Conservation (phyloP, 2,329 filamentous ascomycete genomes). For the Phyllosticta paracitricarpa region DNA sequence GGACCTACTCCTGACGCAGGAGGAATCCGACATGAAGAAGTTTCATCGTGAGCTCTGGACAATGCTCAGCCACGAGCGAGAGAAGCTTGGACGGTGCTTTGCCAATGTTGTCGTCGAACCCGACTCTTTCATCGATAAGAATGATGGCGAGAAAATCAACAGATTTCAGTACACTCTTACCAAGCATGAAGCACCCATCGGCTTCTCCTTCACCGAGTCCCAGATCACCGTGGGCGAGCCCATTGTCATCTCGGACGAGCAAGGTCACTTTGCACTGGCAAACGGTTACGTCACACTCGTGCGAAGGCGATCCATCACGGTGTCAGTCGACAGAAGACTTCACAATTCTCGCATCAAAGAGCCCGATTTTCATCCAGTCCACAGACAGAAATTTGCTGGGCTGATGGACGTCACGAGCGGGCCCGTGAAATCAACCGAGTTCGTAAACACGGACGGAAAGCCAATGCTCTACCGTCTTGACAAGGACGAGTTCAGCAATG, state of each 20-base stretch:
- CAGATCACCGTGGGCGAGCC: constrained; percentile 82
- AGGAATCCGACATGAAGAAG: constrained; percentile 83
- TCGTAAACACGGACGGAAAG: constrained; percentile 38
- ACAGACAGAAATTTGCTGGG: constrained; percentile 78
- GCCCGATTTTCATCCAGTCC: constrained; percentile 61
- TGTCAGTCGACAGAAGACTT: constrained; percentile 81
- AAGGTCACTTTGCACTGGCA: constrained; percentile 87
- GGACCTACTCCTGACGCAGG: constrained; percentile 86
- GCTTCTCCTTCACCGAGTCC: constrained; percentile 83
- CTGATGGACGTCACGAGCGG: constrained; percentile 68
- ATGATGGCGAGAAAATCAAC: constrained; percentile 72
- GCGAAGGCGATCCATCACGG: constrained; percentile 64
- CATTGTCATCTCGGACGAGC: constrained; percentile 90
- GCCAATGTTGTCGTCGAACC: constrained; percentile 76
- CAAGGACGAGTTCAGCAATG: constrained; percentile 97
- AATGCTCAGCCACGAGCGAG: constrained; percentile 80
- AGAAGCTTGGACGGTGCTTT: constrained; percentile 84
- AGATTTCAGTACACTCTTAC: constrained; percentile 78
- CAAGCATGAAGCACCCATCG: constrained; percentile 51
- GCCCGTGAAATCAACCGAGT: background rate
- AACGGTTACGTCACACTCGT: constrained; percentile 82
- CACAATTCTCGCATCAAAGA: constrained; percentile 74
- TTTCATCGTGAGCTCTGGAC: constrained; percentile 90
- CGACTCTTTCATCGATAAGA: constrained; percentile 61
- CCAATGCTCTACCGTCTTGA: constrained; percentile 73